A percentile compares a stretch with the other conserved stretches of the same genome.
These are phyloP conservation scores for Capniomyces stellatus DNA, from an alignment of 371 early-diverging fungal species.

Conservation along the genomic window DNA sequence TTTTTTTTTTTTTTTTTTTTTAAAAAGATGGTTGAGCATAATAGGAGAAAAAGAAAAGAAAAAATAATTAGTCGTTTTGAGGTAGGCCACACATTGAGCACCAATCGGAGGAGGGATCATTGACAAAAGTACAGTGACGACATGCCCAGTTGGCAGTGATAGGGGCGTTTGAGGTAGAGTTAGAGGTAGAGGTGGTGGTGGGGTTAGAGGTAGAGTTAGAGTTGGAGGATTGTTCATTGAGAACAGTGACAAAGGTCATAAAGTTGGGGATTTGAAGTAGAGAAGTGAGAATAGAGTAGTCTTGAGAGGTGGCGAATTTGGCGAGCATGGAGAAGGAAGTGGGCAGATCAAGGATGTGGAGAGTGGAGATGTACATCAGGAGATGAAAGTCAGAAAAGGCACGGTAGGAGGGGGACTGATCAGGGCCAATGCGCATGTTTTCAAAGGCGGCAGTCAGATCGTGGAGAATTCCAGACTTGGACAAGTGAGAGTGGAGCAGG, in stretches of 20 bases:
- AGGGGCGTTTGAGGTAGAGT: background rate
- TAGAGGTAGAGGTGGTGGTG: background rate
- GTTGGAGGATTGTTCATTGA: constrained; percentile 6
- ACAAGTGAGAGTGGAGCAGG: constrained; percentile 10
- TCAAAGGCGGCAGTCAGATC: background rate
- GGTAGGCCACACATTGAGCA: constrained; percentile 95
- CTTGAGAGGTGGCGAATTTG: constrained; percentile 6
- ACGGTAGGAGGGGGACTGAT: background rate
- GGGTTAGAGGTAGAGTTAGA: constrained; percentile 1
- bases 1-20: too few relatives aligned
- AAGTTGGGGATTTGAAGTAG: constrained; percentile 60
- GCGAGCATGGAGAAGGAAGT: constrained; percentile 28
- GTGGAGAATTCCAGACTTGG: constrained; percentile 23
- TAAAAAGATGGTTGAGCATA: too few relatives aligned
- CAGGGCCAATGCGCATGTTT: background rate
- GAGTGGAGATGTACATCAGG: constrained; percentile 37
- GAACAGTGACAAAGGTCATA: constrained; percentile 39
- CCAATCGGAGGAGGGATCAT: constrained; percentile 36
- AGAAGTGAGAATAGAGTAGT: constrained; percentile 32
- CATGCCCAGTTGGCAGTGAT: constrained; percentile 42
- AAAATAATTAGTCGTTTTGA: constrained; percentile 9
- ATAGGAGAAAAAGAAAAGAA: background rate
- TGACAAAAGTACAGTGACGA: constrained; percentile 82
- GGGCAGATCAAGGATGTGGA: constrained; percentile 26
- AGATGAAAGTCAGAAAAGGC: constrained; percentile 56